Base-by-base conservation (phyloP, 331 rosid genomes). In the Arachis monticola region DNA sequence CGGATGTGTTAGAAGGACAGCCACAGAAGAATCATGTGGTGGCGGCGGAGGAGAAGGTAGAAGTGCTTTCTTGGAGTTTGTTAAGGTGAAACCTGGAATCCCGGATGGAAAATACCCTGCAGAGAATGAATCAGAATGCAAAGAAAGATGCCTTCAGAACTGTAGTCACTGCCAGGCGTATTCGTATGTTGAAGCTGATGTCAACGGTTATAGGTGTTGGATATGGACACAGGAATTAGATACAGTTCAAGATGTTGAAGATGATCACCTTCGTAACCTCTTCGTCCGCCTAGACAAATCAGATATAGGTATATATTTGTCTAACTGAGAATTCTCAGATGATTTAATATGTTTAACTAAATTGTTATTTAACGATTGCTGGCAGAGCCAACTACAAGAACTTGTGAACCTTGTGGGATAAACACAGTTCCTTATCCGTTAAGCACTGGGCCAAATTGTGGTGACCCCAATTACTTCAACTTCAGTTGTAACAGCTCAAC, bases 391-490 rank as follows among this genome's bases (percentile, higher is more conserved):
- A 88, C 75, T 5, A 7, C 3, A 0, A 68, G 59, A 58, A 53
- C 30, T 46, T 86, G 90, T 51, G 2, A 60, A 27, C 65, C 84
- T 60, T 88, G 90, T 13, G 90, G 93, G 14, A 66, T 80, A 68
- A 80, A 53, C 35, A 3, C 17, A 3, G 47, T 88, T 38, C 90
- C 88, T n/a, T 88, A 83, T 78, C 90, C 93, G 12, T 38, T 86
- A 10, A 86, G 86, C 75, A 84, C 78, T 0, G 30, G 71, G 5
- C n/a, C 2, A 2, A 22, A 4, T 38, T 88, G 93, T 44, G 93
- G 90, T 1, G 86, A 82, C 40, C 69, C 52, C 10, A 64, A 2
- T 6, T 14, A 13, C 69, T 64, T 64, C 11, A 64, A 44, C 11
- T 64, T 64, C 31, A 14, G 10, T 7, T 64, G 69, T 32, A 64